Evolutionary conservation across 2,329 filamentous ascomycete genomes (phyloP).

Genomic region (Cordyceps cateniannulata): DNA sequence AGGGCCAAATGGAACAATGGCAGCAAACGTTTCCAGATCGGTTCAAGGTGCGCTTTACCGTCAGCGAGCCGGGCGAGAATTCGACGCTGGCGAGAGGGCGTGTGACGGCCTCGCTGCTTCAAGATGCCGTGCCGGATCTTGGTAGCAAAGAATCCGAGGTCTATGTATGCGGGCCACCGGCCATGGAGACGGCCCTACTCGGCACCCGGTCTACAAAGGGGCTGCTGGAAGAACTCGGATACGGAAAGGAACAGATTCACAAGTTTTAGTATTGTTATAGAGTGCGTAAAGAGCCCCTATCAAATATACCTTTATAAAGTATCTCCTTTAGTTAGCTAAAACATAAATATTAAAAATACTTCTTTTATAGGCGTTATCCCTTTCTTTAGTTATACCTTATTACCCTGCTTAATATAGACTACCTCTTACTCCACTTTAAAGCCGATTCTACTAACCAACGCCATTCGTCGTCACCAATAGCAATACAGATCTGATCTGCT

Average conservation of each 20-base stretch:
- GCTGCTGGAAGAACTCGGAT: conserved; percentile 47
- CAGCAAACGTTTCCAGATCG: conserved; percentile 14
- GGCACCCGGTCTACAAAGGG: not conserved
- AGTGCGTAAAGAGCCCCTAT: too few relatives aligned
- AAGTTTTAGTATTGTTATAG: conserved; percentile 39
- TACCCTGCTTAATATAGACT: too few relatives aligned
- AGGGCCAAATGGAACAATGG: not conserved
- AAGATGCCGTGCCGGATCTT: not conserved
- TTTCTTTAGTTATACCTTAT: too few relatives aligned
- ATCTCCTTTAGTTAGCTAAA: too few relatives aligned
- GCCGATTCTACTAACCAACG: too few relatives aligned
- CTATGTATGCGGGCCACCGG: not conserved
- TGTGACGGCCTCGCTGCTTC: not conserved
- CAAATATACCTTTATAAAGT: too few relatives aligned
- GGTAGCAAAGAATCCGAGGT: not conserved
- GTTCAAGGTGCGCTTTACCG: not conserved
- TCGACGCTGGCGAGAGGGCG: not conserved
- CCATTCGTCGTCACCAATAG: too few relatives aligned
- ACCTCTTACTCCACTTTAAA: too few relatives aligned
- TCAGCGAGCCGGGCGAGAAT: not conserved
- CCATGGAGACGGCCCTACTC: not conserved
- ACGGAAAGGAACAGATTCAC: conserved; percentile 49
- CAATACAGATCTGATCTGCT: too few relatives aligned
- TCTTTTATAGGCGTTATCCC: too few relatives aligned
- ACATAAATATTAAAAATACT: too few relatives aligned